Base-by-base conservation (phyloP, 495 filamentous ascomycete genomes). In the Podospora australis region DNA sequence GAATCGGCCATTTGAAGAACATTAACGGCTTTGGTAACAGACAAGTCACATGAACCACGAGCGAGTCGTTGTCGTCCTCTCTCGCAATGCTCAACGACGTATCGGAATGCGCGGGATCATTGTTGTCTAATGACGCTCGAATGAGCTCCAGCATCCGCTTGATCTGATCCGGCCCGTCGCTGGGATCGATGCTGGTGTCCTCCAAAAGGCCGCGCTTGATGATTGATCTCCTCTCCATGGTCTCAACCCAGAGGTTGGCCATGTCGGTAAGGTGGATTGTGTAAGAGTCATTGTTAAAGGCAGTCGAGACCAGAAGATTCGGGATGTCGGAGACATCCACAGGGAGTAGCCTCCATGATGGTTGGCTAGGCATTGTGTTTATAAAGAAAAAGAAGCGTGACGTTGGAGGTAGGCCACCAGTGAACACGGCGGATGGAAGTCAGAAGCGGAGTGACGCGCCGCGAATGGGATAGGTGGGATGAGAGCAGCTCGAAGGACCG, bases 151-250 rank as follows among this genome's bases (percentile, higher is more conserved):
- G 66, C 25, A 98, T 77, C 14, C 87, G 78, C 20, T 66, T 56
- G 51, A 91, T 72, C 55, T 96, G 88, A 21, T 80, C 75, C 8
- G 70, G 57, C 50, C 84, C 85, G 58, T 91, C 87, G 52, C 78
- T 84, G 1, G 92, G 84, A 64, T 98, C 92, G 47, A 98, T 96
- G 25, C 82, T 83, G 5, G 86, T 86, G 29, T 80, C 74, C 52
- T 79, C 70, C 7, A 81, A 69, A 16, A 82, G 66, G 19, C 86
- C 87, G 45, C 84, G 76, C 29, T 72, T 63, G 20, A 86, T 61
- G 46, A 97, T 88, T 1, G 74, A 72, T 39, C 66, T 64, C 23
- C 78, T 73, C 29, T 80, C 70, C 25, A 95, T 67, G 14, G 58
- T 68, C 68, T 96, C 90, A 3, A 72, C 73, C 92, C 92, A 98